Conservation (phyloP, 768 basidiomycete species). For the Russula griseocarnosa region DNA sequence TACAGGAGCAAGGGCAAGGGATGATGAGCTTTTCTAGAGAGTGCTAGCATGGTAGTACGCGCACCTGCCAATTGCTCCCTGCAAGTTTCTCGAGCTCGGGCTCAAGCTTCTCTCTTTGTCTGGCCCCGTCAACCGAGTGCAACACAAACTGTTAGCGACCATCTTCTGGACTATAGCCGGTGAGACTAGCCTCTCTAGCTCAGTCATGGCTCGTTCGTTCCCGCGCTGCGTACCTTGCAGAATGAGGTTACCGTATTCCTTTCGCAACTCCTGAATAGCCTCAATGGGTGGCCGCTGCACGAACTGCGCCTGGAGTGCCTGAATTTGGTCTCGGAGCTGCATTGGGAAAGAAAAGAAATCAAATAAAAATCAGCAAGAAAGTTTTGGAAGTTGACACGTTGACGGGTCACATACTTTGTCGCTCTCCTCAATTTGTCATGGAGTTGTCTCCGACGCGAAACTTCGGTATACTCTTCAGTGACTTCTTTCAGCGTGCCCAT, state of each 20-base stretch:
- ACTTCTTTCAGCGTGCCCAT: constrained; percentile 25
- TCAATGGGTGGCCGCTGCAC: constrained; percentile 66
- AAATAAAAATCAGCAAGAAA: background rate
- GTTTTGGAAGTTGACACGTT: too few species aligned
- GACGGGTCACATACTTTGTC: constrained; percentile 19
- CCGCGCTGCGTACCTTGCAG: constrained; percentile 79
- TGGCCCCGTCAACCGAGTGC: constrained; percentile 39
- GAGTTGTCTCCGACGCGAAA: constrained; percentile 24
- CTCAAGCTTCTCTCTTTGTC: constrained; percentile 74
- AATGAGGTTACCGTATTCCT: constrained; percentile 69
- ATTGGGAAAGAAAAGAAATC: background rate
- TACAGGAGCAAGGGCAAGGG: constrained; percentile 13
- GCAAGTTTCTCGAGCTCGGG: constrained; percentile 63
- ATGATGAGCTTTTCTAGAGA: background rate
- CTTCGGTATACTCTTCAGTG: constrained; percentile 22
- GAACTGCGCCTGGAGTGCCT: constrained; percentile 60
- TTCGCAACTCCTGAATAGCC: constrained; percentile 58
- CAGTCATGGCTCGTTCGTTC: constrained; percentile 81
- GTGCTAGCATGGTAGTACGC: constrained; percentile 22
- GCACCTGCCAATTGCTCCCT: constrained; percentile 81
- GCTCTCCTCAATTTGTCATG: constrained; percentile 28
- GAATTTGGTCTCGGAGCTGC: constrained; percentile 61
- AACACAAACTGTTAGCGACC: background rate
- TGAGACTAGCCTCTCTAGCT: constrained; percentile 61
- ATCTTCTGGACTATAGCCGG: background rate